Conservation (phyloP, 2,329 filamentous ascomycete genomes). For the Epicoccum nigrum region DNA sequence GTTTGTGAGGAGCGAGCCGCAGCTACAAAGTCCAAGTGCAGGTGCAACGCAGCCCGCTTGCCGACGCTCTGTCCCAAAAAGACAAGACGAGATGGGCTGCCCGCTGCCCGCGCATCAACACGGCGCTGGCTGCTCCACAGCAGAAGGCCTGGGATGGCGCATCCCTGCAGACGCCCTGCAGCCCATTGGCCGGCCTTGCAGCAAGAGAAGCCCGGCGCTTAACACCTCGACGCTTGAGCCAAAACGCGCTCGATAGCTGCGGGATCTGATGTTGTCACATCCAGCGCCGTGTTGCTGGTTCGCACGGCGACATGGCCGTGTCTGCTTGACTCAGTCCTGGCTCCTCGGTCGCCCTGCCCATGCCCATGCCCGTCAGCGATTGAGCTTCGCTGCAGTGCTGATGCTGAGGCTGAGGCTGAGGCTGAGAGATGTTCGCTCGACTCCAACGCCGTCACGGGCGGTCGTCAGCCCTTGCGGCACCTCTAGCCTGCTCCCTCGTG, state of each 20-base stretch:
- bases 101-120: constrained; percentile 12
- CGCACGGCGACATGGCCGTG: constrained; percentile 12
- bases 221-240: constrained; percentile 3
- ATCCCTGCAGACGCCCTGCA: not conserved
- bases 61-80: constrained; percentile 1
- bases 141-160: not conserved
- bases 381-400: not conserved
- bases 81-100: constrained; percentile 7
- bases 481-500: not conserved
- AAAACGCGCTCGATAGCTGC: constrained; percentile 7
- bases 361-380: too few species aligned
- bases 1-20: not conserved
- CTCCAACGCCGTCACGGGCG: not conserved
- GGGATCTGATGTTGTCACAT: constrained; percentile 19
- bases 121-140: constrained; percentile 14
- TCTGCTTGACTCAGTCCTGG: not conserved
- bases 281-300: constrained; percentile 18
- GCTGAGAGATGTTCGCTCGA: not conserved
- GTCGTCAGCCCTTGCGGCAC: not conserved
- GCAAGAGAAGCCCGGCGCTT: constrained; percentile 12
- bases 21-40: not conserved
- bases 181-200: not conserved
- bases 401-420: too few species aligned
- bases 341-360: too few species aligned
- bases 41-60: not conserved